phyloP scores from a whole-genome alignment of 345 rosid genomes.

The Excoecaria cochinchinensis region DNA sequence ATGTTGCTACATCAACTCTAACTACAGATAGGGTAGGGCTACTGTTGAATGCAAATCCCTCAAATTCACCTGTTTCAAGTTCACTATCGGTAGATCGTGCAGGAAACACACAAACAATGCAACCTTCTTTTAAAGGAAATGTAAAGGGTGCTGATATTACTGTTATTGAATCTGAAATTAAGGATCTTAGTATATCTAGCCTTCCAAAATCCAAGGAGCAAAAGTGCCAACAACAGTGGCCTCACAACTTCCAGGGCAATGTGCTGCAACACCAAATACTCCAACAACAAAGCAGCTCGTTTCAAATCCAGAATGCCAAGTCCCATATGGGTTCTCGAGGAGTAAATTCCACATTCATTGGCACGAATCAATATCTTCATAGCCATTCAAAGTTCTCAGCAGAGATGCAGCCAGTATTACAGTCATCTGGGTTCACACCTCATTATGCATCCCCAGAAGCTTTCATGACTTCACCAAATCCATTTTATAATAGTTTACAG shows the following conservation, averaged over 20 bases:
- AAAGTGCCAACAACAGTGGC: conserved; percentile 34
- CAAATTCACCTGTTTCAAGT: conserved; percentile 22
- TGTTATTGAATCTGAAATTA: conserved; percentile 32
- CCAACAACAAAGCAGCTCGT: conserved; percentile 34
- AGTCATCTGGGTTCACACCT: conserved; percentile 63
- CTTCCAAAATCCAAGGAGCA: conserved; percentile 22
- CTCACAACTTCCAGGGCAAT: conserved; percentile 25
- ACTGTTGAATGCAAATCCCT: conserved; percentile 17
- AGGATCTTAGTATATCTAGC: conserved; percentile 39
- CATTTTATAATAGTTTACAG: conserved; percentile 68
- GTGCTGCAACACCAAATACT: conserved; percentile 27
- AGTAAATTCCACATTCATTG: conserved; percentile 18
- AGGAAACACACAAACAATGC: conserved; percentile 14
- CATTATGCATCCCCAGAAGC: conserved; percentile 58
- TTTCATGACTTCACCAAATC: conserved; percentile 65
- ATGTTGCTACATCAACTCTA: conserved; percentile 23
- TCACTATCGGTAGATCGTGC: conserved; percentile 6
- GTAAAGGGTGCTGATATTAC: conserved; percentile 19
- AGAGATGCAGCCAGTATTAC: conserved; percentile 58
- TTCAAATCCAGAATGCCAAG: conserved; percentile 39
- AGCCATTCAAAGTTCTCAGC: conserved; percentile 46
- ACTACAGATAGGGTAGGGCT: conserved; percentile 22
- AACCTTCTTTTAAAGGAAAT: conserved; percentile 19
- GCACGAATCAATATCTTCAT: conserved; percentile 39
- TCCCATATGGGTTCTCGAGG: conserved; percentile 24